Conservation (phyloP, 2,329 filamentous ascomycete genomes). For the Teratosphaeria gauchensis region DNA sequence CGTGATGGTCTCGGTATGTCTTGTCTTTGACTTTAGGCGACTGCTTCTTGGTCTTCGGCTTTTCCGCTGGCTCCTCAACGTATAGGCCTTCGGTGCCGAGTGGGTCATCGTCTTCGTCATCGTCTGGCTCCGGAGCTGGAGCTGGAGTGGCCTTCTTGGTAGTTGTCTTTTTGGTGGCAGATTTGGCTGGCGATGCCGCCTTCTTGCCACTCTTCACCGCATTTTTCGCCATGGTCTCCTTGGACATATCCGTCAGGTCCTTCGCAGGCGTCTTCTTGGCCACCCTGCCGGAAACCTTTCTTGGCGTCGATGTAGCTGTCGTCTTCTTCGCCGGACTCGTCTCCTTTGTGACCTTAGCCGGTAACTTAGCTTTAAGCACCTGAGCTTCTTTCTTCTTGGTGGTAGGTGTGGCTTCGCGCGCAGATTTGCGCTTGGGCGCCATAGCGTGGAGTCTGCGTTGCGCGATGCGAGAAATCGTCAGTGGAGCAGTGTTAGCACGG, state of each 20-base stretch:
- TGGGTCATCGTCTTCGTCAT: not conserved
- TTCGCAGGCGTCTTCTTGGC: not conserved
- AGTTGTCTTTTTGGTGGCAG: not conserved
- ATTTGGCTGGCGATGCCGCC: not conserved
- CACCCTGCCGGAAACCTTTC: not conserved
- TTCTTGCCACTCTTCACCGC: not conserved
- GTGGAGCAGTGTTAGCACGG: not conserved
- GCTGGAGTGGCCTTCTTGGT: no score
- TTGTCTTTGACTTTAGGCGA: not conserved
- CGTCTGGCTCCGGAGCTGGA: no score
- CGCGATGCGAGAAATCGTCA: not conserved
- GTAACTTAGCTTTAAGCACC: not conserved
- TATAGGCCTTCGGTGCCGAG: not conserved
- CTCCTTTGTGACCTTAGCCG: not conserved
- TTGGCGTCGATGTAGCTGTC: no score
- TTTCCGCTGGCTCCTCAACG: not conserved
- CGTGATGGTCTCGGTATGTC: not conserved
- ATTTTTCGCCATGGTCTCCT: not conserved
- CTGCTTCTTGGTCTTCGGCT: not conserved
- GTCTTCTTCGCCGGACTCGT: not conserved
- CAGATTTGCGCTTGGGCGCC: constrained; percentile 2
- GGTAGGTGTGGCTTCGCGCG: not conserved
- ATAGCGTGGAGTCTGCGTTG: not conserved
- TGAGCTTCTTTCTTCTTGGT: not conserved
- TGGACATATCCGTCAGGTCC: not conserved